Base-by-base conservation (phyloP, 768 basidiomycete species). In the Leccinum truebloodii region DNA sequence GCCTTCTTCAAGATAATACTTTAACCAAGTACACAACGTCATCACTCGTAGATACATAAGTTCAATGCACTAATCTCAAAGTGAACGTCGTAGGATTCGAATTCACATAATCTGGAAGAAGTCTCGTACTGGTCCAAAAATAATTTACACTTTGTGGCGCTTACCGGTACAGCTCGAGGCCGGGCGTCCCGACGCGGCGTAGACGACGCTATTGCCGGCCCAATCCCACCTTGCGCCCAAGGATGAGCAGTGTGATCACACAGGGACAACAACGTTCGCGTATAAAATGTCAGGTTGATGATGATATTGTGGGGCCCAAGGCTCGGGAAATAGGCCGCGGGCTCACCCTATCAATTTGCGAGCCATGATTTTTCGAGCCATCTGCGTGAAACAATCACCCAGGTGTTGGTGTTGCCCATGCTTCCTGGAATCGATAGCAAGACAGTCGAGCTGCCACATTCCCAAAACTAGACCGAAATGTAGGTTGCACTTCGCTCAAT, bases 301-400 rank as follows among this genome's bases (percentile, higher is more conserved):
- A 63, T n/a, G 59, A 88, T 88, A 60, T 84, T 84, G 64, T 88
- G 80, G 0, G 76, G 63, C 6, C 79, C 76, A 65, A 89, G 83
- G 59, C 75, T 79, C 3, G 87, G 86, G 73, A 89, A 90, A 66
- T 76, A 78, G 4, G 86, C 89, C 8, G 73, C 68, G 2, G 89
- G 87, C 0, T 73, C 80, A 6, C 88, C 86, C 85, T 85, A 18
- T 10, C 16, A 9, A 9, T 18, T 22, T 4, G n/a, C 55, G 22
- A 59, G 56, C 18, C 24, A 51, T 12, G 2, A 16, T 24, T 6
- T 6, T 5, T 26, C 39, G 18, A n/a, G 22, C 46, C 32, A 51
- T 41, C 14, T 13, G 35, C 18, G 5, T 2, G 39, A 34, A 50
- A 32, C 22, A 9, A 20, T 57, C 44, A 71, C 73, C 66, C 71